Conservation (phyloP, 257 asterid species). For the Solanum commersonii region DNA sequence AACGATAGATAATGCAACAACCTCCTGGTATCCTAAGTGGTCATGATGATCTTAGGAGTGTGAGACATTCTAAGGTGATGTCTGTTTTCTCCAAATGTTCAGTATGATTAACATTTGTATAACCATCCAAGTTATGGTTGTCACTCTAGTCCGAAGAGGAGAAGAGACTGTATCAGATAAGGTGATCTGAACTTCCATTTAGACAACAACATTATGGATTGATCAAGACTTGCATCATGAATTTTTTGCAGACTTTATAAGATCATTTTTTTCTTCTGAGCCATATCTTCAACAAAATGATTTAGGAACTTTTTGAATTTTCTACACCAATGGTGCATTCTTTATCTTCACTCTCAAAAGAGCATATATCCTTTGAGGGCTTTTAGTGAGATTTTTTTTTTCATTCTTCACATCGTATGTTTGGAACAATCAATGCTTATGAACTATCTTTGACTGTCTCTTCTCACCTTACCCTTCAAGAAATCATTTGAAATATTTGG, state of each 20-base stretch:
- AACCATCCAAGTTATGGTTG: not conserved
- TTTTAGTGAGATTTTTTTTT: not conserved
- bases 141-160: not conserved
- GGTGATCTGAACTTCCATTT: not conserved
- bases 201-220: not conserved
- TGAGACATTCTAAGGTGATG: not conserved
- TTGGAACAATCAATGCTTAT: too few relatives aligned
- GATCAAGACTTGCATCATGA: not conserved
- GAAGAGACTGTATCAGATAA: not conserved
- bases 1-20: too few relatives aligned
- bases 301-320: not conserved
- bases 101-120: not conserved
- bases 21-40: not conserved
- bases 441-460: not conserved
- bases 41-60: not conserved
- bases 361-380: not conserved
- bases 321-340: not conserved
- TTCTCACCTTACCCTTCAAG: too few relatives aligned
- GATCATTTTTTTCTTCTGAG: not conserved
- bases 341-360: not conserved
- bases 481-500: not conserved
- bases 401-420: not conserved
- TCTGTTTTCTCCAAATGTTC: not conserved
- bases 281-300: not conserved
- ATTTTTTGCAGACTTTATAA: not conserved